Percentiles rank a stretch among this genome's conserved stretches.
Evolutionary conservation across 768 basidiomycete species (phyloP).

Genomic region (Chlorophyllum brunneum): DNA sequence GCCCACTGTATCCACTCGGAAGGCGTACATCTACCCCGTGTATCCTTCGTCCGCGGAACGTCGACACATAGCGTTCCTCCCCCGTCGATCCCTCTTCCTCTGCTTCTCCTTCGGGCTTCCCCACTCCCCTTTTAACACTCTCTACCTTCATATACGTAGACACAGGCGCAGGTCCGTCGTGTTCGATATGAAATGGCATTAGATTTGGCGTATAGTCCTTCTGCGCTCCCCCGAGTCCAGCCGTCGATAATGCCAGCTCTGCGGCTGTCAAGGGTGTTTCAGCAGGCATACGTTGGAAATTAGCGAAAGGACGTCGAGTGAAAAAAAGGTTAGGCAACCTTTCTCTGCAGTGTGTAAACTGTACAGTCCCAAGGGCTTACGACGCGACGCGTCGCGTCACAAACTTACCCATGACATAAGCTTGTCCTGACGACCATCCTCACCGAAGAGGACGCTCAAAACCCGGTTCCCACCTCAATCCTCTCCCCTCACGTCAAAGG

Average conservation of each 20-base stretch:
- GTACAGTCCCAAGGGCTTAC: background rate
- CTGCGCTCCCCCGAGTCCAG: background rate
- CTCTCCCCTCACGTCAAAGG: no score
- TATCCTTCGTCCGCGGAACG: conserved; percentile 74
- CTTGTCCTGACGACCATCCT: no score
- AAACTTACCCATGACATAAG: no score
- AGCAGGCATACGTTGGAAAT: background rate
- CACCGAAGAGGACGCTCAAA: no score
- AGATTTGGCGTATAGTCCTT: conserved; percentile 53
- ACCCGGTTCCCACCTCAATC: no score
- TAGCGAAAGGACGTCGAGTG: background rate
- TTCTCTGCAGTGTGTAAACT: background rate
- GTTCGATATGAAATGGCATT: conserved; percentile 80
- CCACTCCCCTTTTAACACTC: background rate
- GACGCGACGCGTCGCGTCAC: background rate
- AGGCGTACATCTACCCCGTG: conserved; percentile 61
- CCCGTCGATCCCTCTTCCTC: background rate
- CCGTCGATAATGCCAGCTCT: conserved; percentile 2
- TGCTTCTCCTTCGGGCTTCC: conserved; percentile 1
- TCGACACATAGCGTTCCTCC: conserved; percentile 32
- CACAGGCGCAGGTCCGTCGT: conserved; percentile 68
- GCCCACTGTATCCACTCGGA: conserved; percentile 64
- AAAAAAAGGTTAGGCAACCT: background rate
- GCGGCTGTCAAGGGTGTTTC: background rate
- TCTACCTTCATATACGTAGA: conserved; percentile 58